Conservation (phyloP, 495 filamentous ascomycete genomes). For the Xylaria cubensis region DNA sequence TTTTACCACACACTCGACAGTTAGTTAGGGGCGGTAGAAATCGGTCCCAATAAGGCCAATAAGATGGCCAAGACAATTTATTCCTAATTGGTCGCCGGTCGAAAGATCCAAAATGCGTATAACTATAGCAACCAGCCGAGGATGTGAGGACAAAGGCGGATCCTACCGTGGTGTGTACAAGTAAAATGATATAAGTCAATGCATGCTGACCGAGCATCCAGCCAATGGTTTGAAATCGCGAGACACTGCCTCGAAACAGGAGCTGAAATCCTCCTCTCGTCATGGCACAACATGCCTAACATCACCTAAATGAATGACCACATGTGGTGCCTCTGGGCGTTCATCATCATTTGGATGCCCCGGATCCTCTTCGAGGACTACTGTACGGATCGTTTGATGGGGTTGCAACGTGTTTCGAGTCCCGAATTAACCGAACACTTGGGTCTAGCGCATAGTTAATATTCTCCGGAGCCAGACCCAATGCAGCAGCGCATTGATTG, state of each 20-base stretch:
- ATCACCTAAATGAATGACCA: neutral
- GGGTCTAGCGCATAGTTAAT: neutral
- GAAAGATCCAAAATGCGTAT: neutral
- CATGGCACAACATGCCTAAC: neutral
- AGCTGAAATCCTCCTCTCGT: conserved; percentile 15
- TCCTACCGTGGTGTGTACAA: neutral
- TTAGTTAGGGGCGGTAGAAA: neutral
- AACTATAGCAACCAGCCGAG: neutral
- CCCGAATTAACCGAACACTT: conserved; percentile 1
- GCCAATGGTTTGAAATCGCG: neutral
- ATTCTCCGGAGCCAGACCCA: neutral
- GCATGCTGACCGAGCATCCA: conserved; percentile 8
- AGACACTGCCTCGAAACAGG: conserved; percentile 23
- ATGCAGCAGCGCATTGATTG: neutral
- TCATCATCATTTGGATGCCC: neutral
- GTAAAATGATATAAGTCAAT: conserved; percentile 6
- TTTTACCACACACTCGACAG: neutral
- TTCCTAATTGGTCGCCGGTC: neutral
- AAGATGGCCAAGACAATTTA: neutral
- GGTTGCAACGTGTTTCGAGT: conserved; percentile 1
- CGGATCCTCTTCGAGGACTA: neutral
- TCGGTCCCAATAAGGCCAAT: neutral
- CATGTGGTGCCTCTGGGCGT: neutral
- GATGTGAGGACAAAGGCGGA: neutral
- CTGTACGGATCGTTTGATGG: neutral